phyloP scores from a whole-genome alignment of 495 filamentous ascomycete genomes.

The Bacidia gigantensis region DNA sequence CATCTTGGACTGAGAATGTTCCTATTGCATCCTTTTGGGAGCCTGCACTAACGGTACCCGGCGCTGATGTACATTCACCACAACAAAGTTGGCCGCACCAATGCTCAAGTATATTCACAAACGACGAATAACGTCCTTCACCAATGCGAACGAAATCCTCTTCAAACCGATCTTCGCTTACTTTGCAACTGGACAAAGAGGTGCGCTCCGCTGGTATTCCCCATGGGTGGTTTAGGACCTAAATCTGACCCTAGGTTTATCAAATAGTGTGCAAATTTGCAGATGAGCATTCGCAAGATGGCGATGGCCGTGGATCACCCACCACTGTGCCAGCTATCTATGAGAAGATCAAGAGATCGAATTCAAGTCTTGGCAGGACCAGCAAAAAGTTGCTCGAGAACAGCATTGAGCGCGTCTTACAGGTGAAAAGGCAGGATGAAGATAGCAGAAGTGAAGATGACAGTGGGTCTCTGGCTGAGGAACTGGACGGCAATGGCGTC shows the following conservation, averaged over 20 bases:
- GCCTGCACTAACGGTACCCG: too few relatives aligned
- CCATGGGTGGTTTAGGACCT: background rate
- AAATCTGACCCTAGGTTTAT: slow-evolving; percentile 40
- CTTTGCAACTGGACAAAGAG: slow-evolving; percentile 42
- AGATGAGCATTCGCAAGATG: slow-evolving; percentile 42
- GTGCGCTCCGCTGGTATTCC: slow-evolving; percentile 21
- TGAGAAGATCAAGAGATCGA: slow-evolving; percentile 65
- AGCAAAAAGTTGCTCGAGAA: slow-evolving; percentile 71
- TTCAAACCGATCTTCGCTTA: slow-evolving; percentile 35
- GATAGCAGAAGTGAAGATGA: slow-evolving; percentile 42
- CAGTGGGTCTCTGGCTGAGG: slow-evolving; percentile 45
- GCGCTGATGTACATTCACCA: too few relatives aligned
- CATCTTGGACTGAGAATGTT: too few relatives aligned
- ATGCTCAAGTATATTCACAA: too few relatives aligned
- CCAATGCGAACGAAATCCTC: too few relatives aligned
- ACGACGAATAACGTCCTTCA: too few relatives aligned
- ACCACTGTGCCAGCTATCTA: slow-evolving; percentile 54
- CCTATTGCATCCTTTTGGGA: too few relatives aligned
- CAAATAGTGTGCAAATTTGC: slow-evolving; percentile 60
- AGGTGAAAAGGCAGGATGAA: slow-evolving; percentile 53
- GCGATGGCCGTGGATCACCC: slow-evolving; percentile 28
- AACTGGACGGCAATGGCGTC: slow-evolving; percentile 48
- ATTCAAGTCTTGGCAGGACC: slow-evolving; percentile 67
- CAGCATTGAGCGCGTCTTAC: slow-evolving; percentile 73
- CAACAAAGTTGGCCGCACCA: too few relatives aligned